These are phyloP conservation scores for Botrytis cinerea DNA, from an alignment of 2,329 filamentous ascomycete species.

Conservation along the genomic window DNA sequence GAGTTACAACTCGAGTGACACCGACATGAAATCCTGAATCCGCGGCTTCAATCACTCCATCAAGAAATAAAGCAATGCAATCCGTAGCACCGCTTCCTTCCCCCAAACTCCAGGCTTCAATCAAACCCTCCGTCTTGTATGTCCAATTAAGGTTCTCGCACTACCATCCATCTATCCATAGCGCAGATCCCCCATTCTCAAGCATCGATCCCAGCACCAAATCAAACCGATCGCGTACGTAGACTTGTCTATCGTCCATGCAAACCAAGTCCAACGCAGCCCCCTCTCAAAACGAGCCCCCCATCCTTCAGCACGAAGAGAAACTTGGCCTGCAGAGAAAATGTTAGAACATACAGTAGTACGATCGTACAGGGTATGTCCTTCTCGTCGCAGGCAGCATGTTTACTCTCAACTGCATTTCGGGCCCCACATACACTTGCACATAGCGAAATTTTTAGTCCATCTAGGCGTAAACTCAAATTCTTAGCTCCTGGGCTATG, in stretches of 20 bases:
- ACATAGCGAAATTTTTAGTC: not conserved
- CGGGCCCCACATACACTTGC: no score
- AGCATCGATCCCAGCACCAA: not conserved
- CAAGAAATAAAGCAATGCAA: not conserved
- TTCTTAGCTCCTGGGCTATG: not conserved
- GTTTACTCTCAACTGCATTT: no score
- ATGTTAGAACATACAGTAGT: not conserved
- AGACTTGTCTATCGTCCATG: not conserved
- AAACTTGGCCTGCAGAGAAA: no score
- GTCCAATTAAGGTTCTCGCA: constrained; percentile 19
- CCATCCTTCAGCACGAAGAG: no score
- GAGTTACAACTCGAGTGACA: not conserved
- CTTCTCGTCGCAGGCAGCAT: not conserved
- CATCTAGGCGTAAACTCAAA: not conserved
- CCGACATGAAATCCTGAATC: no score
- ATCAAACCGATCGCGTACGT: not conserved
- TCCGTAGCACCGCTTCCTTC: not conserved
- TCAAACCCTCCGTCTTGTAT: not conserved
- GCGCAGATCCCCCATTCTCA: constrained; percentile 10
- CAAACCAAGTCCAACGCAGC: no score
- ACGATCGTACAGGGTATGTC: not conserved
- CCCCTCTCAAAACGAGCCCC: no score
- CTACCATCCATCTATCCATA: not conserved
- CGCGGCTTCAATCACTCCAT: no score
- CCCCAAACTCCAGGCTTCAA: not conserved